phyloP scores from a whole-genome alignment of 768 basidiomycete genomes.

The Panellus pusillus region DNA sequence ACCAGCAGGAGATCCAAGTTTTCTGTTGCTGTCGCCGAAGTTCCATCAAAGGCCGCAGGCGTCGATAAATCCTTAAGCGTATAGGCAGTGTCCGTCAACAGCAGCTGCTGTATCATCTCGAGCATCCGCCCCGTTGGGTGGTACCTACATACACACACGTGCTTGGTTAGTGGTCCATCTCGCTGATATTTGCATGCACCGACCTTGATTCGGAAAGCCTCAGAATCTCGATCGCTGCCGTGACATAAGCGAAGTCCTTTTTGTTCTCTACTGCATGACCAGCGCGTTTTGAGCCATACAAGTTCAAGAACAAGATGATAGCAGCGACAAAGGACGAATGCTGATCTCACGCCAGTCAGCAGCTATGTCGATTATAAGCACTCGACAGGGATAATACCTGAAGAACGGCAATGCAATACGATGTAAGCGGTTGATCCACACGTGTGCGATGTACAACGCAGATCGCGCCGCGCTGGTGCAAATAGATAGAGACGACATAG shows the following conservation, averaged over 20 bases:
- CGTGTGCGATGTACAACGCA: too few relatives aligned
- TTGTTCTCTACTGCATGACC: constrained; percentile 7
- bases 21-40: too few relatives aligned
- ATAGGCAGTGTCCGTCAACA: neutral
- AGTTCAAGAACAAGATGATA: constrained; percentile 12
- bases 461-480: constrained; percentile 7
- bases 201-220: constrained; percentile 11
- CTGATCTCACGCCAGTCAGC: neutral
- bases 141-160: neutral
- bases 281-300: constrained; percentile 8
- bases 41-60: too few relatives aligned
- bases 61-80: too few relatives aligned
- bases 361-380: too few relatives aligned
- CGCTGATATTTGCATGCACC: neutral
- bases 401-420: too few relatives aligned
- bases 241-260: constrained; percentile 3
- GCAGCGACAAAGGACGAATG: constrained; percentile 12
- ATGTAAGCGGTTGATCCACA: too few relatives aligned
- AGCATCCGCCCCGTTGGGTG: constrained; percentile 1
- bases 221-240: constrained; percentile 8
- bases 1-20: neutral
- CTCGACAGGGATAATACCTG: too few relatives aligned
- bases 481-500: constrained; percentile 15
- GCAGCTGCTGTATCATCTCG: constrained; percentile 1
- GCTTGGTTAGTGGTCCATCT: neutral